These are phyloP conservation scores for Larix kaempferi DNA, from an alignment of 75 land plant species.

Conservation along the genomic window DNA sequence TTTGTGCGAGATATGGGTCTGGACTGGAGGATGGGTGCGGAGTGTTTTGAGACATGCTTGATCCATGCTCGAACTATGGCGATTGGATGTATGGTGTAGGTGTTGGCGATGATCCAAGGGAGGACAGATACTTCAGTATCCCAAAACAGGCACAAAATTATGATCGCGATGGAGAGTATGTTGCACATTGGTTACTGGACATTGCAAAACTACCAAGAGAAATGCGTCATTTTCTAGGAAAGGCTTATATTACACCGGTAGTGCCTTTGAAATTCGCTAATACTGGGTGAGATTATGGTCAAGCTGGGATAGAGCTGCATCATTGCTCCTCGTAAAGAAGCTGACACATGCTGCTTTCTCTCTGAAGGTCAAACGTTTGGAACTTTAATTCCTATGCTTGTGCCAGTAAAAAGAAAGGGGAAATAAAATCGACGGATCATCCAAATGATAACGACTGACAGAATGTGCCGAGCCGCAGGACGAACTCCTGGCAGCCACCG, in stretches of 20 bases:
- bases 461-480: too few species aligned
- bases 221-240: slow-evolving; percentile 76
- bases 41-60: slow-evolving; percentile 97
- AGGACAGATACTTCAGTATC: slow-evolving; percentile 98
- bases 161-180: slow-evolving; percentile 94
- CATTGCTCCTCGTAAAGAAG: too few species aligned
- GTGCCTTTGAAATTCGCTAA: slow-evolving; percentile 71
- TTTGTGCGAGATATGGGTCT: slow-evolving; percentile 97
- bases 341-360: too few species aligned
- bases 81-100: slow-evolving; percentile 99
- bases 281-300: background rate
- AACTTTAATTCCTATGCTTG: too few species aligned
- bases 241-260: slow-evolving; percentile 61
- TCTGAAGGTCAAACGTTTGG: too few species aligned
- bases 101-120: slow-evolving; percentile 97
- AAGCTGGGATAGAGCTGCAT: too few species aligned
- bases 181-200: slow-evolving; percentile 84
- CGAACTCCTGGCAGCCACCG: too few species aligned
- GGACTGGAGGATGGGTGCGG: slow-evolving; percentile 99
- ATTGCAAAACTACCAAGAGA: slow-evolving; percentile 55
- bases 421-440: too few species aligned
- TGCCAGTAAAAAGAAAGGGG: too few species aligned
- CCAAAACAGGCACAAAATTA: slow-evolving; percentile 94
- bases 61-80: slow-evolving; percentile 98
- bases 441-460: too few species aligned